phyloP scores from a whole-genome alignment of 139 green algal genomes.

The Bryopsis sp. region DNA sequence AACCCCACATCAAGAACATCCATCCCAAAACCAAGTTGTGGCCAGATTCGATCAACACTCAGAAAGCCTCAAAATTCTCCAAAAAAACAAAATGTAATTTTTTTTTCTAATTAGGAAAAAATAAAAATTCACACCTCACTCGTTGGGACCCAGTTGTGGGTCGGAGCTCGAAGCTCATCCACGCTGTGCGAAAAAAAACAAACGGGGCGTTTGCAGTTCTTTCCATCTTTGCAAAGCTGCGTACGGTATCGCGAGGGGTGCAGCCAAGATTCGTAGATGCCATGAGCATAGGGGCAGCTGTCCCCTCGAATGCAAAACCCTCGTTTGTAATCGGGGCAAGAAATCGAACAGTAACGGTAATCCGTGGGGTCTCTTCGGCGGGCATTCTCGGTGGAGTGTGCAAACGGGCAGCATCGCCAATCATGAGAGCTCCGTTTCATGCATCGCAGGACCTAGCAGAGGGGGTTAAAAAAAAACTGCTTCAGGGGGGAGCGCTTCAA shows the following conservation, averaged over 20 bases:
- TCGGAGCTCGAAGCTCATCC: constrained; percentile 55
- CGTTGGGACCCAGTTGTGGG: constrained; percentile 39
- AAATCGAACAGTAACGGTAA: constrained; percentile 73
- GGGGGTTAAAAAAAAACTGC: no score
- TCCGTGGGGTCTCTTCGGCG: constrained; percentile 78
- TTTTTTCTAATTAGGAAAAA: no score
- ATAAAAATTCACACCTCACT: no score
- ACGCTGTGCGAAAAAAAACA: constrained; percentile 84
- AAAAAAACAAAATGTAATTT: no score
- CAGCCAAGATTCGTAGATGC: constrained; percentile 88
- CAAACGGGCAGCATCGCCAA: constrained; percentile 93
- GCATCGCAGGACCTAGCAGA: constrained; percentile 65
- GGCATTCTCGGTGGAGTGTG: constrained; percentile 94
- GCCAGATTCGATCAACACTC: no score
- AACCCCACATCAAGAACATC: no score
- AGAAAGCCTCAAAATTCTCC: no score
- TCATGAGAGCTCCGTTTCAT: constrained; percentile 83
- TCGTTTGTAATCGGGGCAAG: constrained; percentile 92
- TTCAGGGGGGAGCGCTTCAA: no score
- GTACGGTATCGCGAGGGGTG: constrained; percentile 80
- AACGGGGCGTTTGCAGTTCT: constrained; percentile 55
- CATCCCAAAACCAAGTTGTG: no score
- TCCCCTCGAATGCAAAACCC: constrained; percentile 64
- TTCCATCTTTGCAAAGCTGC: constrained; percentile 77
- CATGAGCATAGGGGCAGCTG: constrained; percentile 73